Conservation (phyloP, 805 yeast species). For the Saturnispora halmiae region DNA sequence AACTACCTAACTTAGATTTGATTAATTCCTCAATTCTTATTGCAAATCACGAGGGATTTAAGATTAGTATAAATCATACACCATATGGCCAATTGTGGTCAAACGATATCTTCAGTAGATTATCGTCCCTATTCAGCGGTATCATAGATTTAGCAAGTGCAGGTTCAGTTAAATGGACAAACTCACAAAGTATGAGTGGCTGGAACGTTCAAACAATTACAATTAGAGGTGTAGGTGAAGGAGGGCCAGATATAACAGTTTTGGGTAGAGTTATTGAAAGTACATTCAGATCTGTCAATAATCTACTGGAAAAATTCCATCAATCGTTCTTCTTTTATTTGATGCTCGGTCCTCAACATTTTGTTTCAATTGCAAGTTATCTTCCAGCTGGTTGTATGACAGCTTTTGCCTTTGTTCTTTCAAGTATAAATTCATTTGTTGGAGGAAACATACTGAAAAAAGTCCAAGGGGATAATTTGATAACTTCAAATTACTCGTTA, state of each 20-base stretch:
- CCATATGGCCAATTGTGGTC: slow-evolving; percentile 37
- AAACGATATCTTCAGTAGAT: slow-evolving; percentile 45
- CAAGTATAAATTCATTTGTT: slow-evolving; percentile 51
- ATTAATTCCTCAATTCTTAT: slow-evolving; percentile 72
- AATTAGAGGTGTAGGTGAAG: slow-evolving; percentile 45
- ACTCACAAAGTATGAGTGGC: slow-evolving; percentile 91
- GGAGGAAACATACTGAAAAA: slow-evolving; percentile 30
- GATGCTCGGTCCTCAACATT: slow-evolving; percentile 62
- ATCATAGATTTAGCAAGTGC: slow-evolving; percentile 60
- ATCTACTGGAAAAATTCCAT: slow-evolving; percentile 89
- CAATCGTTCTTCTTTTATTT: slow-evolving; percentile 93
- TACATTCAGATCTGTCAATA: slow-evolving; percentile 78
- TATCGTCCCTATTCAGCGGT: slow-evolving; percentile 52
- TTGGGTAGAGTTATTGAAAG: slow-evolving; percentile 89
- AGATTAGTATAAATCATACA: slow-evolving; percentile 56
- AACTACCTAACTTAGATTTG: slow-evolving; percentile 86
- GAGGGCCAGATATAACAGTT: slow-evolving; percentile 74
- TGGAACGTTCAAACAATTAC: slow-evolving; percentile 93
- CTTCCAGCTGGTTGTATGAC: slow-evolving; percentile 75
- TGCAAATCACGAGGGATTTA: slow-evolving; percentile 67
- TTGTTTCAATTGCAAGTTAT: slow-evolving; percentile 91
- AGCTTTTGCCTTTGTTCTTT: slow-evolving; percentile 59
- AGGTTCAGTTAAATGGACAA: slow-evolving; percentile 47
- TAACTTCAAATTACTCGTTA: slow-evolving; percentile 10
- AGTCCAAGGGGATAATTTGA: slow-evolving; percentile 7